Evolutionary conservation across 495 filamentous ascomycete species (phyloP).

Genomic region (Daldinia vernicosa): DNA sequence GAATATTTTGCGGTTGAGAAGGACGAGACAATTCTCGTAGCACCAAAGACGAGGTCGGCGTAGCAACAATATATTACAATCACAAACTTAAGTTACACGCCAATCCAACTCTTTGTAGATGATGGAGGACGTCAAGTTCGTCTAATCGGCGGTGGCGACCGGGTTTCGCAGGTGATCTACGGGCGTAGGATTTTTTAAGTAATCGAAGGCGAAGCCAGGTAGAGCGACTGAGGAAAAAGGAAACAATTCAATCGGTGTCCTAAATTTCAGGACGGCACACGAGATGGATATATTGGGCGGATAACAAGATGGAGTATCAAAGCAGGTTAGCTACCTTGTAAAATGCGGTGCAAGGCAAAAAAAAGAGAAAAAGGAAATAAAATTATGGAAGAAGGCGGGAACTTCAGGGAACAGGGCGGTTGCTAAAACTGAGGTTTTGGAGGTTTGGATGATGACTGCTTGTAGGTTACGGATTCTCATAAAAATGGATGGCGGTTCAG

Average conservation of each 20-base stretch:
- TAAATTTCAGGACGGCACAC: slow-evolving; percentile 21
- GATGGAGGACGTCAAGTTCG: slow-evolving; percentile 17
- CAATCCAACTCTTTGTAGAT: slow-evolving; percentile 17
- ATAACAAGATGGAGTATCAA: slow-evolving; percentile 16
- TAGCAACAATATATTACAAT: slow-evolving; percentile 37
- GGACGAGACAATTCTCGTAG: slow-evolving; percentile 27
- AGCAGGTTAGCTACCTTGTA: neutral
- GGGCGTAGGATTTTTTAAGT: slow-evolving; percentile 26
- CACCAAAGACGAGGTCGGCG: slow-evolving; percentile 20
- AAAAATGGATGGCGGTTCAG: slow-evolving; percentile 30
- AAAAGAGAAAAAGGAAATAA: neutral
- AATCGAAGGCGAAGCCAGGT: slow-evolving; percentile 27
- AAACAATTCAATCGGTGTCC: slow-evolving; percentile 23
- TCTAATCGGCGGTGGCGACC: slow-evolving; percentile 35
- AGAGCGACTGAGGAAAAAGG: slow-evolving; percentile 17
- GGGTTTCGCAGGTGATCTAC: slow-evolving; percentile 29
- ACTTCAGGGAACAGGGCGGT: slow-evolving; percentile 15
- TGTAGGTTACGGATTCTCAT: slow-evolving; percentile 10
- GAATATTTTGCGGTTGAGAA: slow-evolving; percentile 13
- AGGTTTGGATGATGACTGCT: slow-evolving; percentile 18
- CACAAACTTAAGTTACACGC: slow-evolving; percentile 15
- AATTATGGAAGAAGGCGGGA: slow-evolving; percentile 6
- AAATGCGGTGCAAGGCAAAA: slow-evolving; percentile 1
- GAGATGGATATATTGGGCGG: slow-evolving; percentile 24
- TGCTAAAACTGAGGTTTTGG: slow-evolving; percentile 19